These are phyloP conservation scores for Nemania sp. DNA, from an alignment of 2,329 filamentous ascomycete species.

Conservation along the genomic window DNA sequence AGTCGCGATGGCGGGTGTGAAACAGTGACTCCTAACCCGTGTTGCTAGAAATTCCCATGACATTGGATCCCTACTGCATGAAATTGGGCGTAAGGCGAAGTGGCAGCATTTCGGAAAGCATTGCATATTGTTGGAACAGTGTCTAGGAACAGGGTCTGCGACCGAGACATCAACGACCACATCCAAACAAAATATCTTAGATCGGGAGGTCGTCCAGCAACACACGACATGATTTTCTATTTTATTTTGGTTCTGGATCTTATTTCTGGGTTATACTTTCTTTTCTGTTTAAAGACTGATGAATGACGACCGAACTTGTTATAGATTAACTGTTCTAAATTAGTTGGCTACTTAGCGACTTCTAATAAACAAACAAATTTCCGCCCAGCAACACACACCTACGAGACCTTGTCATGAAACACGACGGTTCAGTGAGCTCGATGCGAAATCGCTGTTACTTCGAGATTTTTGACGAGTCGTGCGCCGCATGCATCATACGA, in stretches of 20 bases:
- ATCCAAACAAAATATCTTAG: constrained; percentile 5
- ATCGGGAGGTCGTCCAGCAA: constrained; percentile 13
- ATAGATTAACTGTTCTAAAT: background rate
- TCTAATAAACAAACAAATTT: constrained; percentile 13
- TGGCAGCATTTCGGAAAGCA: constrained; percentile 17
- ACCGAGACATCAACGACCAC: constrained; percentile 17
- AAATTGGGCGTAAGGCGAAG: constrained; percentile 35
- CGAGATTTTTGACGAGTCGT: no score
- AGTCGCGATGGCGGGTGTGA: constrained; percentile 37
- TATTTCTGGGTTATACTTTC: no score
- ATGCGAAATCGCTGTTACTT: no score
- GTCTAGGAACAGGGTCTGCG: constrained; percentile 14
- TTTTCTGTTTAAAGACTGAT: constrained; percentile 13
- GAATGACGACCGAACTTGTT: constrained; percentile 15
- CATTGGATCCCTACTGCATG: constrained; percentile 28
- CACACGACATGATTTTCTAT: constrained; percentile 16
- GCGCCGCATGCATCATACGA: no score
- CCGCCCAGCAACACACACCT: constrained; percentile 9
- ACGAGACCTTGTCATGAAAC: background rate
- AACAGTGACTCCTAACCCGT: constrained; percentile 26
- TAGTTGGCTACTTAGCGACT: constrained; percentile 6
- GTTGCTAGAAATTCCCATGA: constrained; percentile 8
- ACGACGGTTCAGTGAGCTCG: background rate
- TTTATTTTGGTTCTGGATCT: constrained; percentile 8
- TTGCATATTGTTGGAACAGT: no score